Evolutionary conservation across 1,139 yeast genomes (phyloP).

Genomic region (Lodderomyces jiufengensis): DNA sequence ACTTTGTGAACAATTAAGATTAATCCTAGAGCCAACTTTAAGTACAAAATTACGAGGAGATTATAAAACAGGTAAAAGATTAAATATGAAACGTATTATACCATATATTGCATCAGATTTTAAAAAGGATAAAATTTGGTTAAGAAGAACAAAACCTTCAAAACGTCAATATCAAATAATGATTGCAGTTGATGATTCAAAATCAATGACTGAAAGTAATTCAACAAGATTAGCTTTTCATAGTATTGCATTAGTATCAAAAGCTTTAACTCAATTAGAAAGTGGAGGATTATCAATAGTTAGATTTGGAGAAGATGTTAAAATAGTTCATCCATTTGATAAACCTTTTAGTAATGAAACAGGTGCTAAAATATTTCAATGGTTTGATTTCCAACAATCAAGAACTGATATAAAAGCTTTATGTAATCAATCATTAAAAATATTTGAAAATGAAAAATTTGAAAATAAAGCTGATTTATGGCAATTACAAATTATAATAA

Average conservation of each 20-base stretch:
- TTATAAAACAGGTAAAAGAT: slow-evolving; percentile 93
- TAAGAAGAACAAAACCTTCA: slow-evolving; percentile 95
- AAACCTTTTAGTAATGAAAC: slow-evolving; percentile 78
- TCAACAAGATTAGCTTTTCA: slow-evolving; percentile 91
- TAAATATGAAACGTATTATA: slow-evolving; percentile 95
- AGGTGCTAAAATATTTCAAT: slow-evolving; percentile 80
- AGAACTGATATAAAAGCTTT: slow-evolving; percentile 79
- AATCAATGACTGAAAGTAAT: slow-evolving; percentile 93
- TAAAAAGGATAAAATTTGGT: slow-evolving; percentile 97
- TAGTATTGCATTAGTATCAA: slow-evolving; percentile 89
- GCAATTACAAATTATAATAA: slow-evolving; percentile 89
- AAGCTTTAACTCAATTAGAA: slow-evolving; percentile 90
- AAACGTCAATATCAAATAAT: slow-evolving; percentile 96
- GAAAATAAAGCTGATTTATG: slow-evolving; percentile 64
- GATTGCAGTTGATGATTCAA: slow-evolving; percentile 97
- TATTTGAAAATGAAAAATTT: slow-evolving; percentile 69
- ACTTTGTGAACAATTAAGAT: slow-evolving; percentile 85
- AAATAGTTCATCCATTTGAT: slow-evolving; percentile 87
- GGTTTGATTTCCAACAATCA: slow-evolving; percentile 89
- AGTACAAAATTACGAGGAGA: slow-evolving; percentile 95
- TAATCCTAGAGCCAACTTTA: slow-evolving; percentile 90
- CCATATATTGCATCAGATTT: slow-evolving; percentile 98
- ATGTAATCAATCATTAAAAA: slow-evolving; percentile 65
- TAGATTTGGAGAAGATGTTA: slow-evolving; percentile 82
- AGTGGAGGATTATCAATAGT: slow-evolving; percentile 91